phyloP scores from a whole-genome alignment of 176 grass and related monocot genomes.

The Secale cereale region DNA sequence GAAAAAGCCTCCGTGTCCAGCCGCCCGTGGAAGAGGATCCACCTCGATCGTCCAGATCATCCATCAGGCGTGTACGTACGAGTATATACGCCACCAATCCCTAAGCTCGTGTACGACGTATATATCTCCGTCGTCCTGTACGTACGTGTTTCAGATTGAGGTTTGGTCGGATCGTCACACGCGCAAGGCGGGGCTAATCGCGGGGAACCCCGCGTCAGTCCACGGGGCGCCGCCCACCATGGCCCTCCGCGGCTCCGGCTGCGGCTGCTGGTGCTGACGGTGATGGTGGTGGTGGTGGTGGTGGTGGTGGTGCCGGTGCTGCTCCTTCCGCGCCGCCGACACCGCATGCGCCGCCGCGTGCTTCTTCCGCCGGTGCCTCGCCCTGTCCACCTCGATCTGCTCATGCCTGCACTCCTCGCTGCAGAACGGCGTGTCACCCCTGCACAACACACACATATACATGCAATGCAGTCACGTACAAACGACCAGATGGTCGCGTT shows the following conservation, averaged over 20 bases:
- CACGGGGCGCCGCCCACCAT: conserved; percentile 27
- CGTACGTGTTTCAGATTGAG: neutral
- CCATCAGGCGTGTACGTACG: neutral
- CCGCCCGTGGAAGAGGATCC: neutral
- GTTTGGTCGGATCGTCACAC: conserved; percentile 10
- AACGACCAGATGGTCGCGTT: neutral
- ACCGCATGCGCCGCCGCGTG: conserved; percentile 44
- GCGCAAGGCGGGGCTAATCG: conserved; percentile 32
- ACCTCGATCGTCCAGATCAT: too few relatives aligned
- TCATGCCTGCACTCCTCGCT: conserved; percentile 87
- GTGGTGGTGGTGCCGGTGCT: conserved; percentile 4
- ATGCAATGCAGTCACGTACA: neutral
- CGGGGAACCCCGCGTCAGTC: conserved; percentile 25
- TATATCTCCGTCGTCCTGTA: conserved; percentile 4
- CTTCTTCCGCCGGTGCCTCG: conserved; percentile 63
- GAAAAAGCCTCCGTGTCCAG: neutral
- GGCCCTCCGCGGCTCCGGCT: neutral
- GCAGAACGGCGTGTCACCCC: conserved; percentile 89
- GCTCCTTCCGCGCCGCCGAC: conserved; percentile 27
- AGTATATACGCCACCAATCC: neutral
- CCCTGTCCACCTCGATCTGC: conserved; percentile 84
- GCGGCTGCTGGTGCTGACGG: neutral
- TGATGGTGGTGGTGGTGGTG: neutral
- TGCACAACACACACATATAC: conserved; percentile 1
- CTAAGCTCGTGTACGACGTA: neutral